Conservation (phyloP, 2,329 filamentous ascomycete species). For the Exophiala viscosa region DNA sequence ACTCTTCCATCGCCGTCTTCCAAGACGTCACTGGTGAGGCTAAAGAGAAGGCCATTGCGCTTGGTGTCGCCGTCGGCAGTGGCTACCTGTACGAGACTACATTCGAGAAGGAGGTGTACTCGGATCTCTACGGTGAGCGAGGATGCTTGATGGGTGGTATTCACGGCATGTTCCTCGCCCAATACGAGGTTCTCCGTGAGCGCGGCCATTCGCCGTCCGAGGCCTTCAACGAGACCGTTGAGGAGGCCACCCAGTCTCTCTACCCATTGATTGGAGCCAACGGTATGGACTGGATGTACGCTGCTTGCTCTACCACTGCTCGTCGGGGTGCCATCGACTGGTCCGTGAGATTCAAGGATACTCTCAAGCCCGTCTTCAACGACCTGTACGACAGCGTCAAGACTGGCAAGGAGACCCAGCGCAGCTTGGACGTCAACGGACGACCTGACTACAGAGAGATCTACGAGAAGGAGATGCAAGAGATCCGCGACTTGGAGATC, state of each 20-base stretch:
- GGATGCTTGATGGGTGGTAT: slow-evolving; percentile 99
- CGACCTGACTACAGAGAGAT: slow-evolving; percentile 94
- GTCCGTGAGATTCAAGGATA: slow-evolving; percentile 95
- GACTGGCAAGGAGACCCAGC: slow-evolving; percentile 89
- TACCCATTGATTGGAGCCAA: slow-evolving; percentile 97
- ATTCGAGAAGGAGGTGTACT: slow-evolving; percentile 99
- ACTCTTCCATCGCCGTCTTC: slow-evolving; percentile 97
- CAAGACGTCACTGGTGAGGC: slow-evolving; percentile 98
- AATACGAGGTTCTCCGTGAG: slow-evolving; percentile 99
- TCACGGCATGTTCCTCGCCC: slow-evolving; percentile 99
- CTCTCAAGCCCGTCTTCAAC: slow-evolving; percentile 98
- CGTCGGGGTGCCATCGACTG: slow-evolving; percentile 98
- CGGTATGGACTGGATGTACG: slow-evolving; percentile 99
- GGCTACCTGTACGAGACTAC: slow-evolving; percentile 99
- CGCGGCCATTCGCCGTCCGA: slow-evolving; percentile 95
- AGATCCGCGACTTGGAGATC: slow-evolving; percentile 97
- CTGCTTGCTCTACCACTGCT: slow-evolving; percentile 97
- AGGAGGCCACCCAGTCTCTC: slow-evolving; percentile 96
- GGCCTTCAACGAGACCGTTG: slow-evolving; percentile 99
- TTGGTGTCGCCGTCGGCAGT: slow-evolving; percentile 93
- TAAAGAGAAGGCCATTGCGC: slow-evolving; percentile 93
- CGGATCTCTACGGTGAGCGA: slow-evolving; percentile 98
- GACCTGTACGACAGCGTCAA: slow-evolving; percentile 90
- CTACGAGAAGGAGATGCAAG: slow-evolving; percentile 97
- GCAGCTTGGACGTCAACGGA: slow-evolving; percentile 95